phyloP scores from a whole-genome alignment of 2,329 filamentous ascomycete species.

The Xylariales sp. region DNA sequence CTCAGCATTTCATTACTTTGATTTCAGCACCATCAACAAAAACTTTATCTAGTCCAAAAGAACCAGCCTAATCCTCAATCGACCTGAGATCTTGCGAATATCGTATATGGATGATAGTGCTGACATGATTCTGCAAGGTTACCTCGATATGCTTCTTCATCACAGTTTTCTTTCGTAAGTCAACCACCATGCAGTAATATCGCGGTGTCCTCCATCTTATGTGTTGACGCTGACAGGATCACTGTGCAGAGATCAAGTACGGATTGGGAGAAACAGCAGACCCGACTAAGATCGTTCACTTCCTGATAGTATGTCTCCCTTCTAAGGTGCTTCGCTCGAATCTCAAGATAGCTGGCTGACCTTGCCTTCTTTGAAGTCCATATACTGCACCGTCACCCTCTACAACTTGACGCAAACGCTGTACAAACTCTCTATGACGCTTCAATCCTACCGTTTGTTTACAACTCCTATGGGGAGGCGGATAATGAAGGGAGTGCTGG shows the following conservation, averaged over 20 bases:
- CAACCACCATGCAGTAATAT: neutral
- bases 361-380: neutral
- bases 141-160: neutral
- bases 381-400: neutral
- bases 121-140: neutral
- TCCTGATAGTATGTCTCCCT: neutral
- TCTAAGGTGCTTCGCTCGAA: too few species aligned
- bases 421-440: neutral
- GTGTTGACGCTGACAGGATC: neutral
- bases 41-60: too few species aligned
- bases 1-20: too few species aligned
- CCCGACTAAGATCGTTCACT: neutral
- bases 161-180: neutral
- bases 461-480: neutral
- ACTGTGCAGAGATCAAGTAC: neutral
- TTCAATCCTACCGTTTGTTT: neutral
- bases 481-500: neutral
- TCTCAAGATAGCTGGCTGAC: too few species aligned
- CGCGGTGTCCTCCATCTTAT: too few species aligned
- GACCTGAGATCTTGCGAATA: too few species aligned
- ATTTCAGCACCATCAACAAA: too few species aligned
- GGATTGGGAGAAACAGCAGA: neutral
- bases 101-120: too few species aligned
- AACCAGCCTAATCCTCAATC: too few species aligned
- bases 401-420: neutral